Percentiles rank a stretch among this genome's conserved stretches.
phyloP scores from a whole-genome alignment of 1,284 basidiomycete genomes.

The Moesziomyces antarcticus region DNA sequence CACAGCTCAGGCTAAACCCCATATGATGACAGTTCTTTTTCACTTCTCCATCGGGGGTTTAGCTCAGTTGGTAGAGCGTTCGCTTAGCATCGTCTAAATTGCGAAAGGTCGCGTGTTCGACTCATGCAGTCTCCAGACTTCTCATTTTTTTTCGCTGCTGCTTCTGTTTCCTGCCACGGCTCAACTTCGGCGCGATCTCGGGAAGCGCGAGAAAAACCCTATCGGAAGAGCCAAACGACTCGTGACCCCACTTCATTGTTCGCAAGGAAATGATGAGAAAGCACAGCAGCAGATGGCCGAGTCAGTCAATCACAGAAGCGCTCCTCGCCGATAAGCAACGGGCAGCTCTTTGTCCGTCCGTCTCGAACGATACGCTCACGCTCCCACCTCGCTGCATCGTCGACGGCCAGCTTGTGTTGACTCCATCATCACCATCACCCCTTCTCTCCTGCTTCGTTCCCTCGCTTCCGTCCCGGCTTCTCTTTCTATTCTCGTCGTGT shows the following conservation, averaged over 20 bases:
- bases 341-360: no score
- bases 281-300: no score
- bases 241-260: slow-evolving; percentile 13
- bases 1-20: no score
- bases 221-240: neutral
- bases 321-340: no score
- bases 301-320: no score
- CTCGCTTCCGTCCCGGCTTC: no score
- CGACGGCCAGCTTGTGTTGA: neutral
- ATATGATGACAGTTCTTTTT: no score
- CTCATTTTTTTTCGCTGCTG: slow-evolving; percentile 3
- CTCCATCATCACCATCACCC: no score
- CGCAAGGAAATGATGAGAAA: neutral
- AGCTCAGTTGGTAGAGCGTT: slow-evolving; percentile 61
- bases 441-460: no score
- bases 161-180: slow-evolving; percentile 1
- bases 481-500: no score
- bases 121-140: slow-evolving; percentile 52
- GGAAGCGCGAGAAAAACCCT: neutral
- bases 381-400: neutral
- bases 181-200: slow-evolving; percentile 14
- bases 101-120: slow-evolving; percentile 60
- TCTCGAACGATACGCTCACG: neutral
- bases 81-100: slow-evolving; percentile 52
- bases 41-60: no score